Percentiles rank a stretch among this genome's conserved stretches.
These are phyloP conservation scores for Alternaria consortialis DNA, from an alignment of 2,329 filamentous ascomycete species.

Conservation along the genomic window DNA sequence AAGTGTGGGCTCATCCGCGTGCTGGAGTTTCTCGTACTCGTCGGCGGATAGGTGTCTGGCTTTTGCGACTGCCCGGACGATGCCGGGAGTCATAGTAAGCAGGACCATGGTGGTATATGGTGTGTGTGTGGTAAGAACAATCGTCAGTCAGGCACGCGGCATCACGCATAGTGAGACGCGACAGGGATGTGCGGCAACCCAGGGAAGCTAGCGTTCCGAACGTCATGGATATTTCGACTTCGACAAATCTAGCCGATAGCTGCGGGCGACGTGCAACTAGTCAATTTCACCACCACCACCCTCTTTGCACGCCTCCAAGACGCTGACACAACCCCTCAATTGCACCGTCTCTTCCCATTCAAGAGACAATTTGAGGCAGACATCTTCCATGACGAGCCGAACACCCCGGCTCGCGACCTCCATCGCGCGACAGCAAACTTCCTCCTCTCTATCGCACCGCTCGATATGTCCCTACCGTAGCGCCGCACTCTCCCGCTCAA, in stretches of 20 bases:
- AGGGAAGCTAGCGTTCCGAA: conserved; percentile 16
- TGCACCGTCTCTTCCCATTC: conserved; percentile 22
- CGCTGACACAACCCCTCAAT: conserved; percentile 32
- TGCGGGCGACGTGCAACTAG: conserved; percentile 12
- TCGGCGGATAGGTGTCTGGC: conserved; percentile 33
- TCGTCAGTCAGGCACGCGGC: background rate
- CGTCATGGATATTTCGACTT: conserved; percentile 20
- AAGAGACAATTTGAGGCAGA: conserved; percentile 3
- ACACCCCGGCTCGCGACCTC: conserved; percentile 49
- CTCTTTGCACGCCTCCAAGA: conserved; percentile 10
- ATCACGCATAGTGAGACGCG: background rate
- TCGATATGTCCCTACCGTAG: conserved; percentile 36
- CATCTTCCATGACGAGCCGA: conserved; percentile 43
- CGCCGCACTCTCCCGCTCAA: conserved; percentile 12
- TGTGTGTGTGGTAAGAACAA: conserved; percentile 8
- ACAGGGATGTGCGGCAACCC: conserved; percentile 13
- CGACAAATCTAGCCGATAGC: conserved; percentile 19
- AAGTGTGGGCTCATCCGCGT: conserved; percentile 60
- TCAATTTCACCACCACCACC: conserved; percentile 13
- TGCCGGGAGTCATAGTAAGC: conserved; percentile 76
- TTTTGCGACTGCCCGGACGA: conserved; percentile 68
- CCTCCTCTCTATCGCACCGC: conserved; percentile 25
- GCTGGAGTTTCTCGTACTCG: conserved; percentile 33
- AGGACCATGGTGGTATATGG: conserved; percentile 69
- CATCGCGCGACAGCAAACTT: conserved; percentile 35